These are phyloP conservation scores for Exophiala oligosperma DNA, from an alignment of 2,329 filamentous ascomycete species.

Conservation along the genomic window DNA sequence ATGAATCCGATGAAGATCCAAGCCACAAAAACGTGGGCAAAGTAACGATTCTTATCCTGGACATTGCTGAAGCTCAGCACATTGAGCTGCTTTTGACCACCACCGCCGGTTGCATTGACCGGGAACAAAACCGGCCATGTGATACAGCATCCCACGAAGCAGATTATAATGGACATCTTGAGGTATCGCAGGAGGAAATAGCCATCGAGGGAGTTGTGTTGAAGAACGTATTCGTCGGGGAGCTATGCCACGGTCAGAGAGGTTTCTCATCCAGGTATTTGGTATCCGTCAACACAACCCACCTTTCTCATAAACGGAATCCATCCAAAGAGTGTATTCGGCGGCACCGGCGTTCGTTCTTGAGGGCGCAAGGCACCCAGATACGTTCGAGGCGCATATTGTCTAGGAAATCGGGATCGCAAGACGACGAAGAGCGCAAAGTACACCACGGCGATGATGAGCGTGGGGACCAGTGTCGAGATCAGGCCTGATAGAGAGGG, in stretches of 20 bases:
- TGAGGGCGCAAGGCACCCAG: conserved; percentile 52
- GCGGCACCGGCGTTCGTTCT: conserved; percentile 60
- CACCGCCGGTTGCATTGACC: conserved; percentile 80
- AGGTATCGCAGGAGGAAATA: conserved; percentile 90
- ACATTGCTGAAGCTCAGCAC: conserved; percentile 79
- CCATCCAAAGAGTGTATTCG: conserved; percentile 67
- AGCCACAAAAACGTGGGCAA: conserved; percentile 75
- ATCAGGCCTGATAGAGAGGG: conserved; percentile 49
- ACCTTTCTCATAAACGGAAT: conserved; percentile 62
- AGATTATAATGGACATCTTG: conserved; percentile 74
- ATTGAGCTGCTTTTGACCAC: conserved; percentile 65
- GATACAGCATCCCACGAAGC: conserved; percentile 77
- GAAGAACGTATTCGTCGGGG: conserved; percentile 76
- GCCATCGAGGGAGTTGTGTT: conserved; percentile 88
- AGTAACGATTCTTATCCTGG: conserved; percentile 66
- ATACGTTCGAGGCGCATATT: conserved; percentile 58
- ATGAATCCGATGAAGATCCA: conserved; percentile 86
- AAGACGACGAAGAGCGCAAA: conserved; percentile 53
- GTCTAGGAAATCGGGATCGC: conserved; percentile 49
- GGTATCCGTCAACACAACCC: conserved; percentile 41
- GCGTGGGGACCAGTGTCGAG: conserved; percentile 49
- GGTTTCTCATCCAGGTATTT: too few relatives aligned
- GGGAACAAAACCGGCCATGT: conserved; percentile 90
- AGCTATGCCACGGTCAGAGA: conserved; percentile 33
- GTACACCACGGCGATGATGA: conserved; percentile 46